Evolutionary conservation across 495 filamentous ascomycete genomes (phyloP).

Genomic region (Venustampulla echinocandica): DNA sequence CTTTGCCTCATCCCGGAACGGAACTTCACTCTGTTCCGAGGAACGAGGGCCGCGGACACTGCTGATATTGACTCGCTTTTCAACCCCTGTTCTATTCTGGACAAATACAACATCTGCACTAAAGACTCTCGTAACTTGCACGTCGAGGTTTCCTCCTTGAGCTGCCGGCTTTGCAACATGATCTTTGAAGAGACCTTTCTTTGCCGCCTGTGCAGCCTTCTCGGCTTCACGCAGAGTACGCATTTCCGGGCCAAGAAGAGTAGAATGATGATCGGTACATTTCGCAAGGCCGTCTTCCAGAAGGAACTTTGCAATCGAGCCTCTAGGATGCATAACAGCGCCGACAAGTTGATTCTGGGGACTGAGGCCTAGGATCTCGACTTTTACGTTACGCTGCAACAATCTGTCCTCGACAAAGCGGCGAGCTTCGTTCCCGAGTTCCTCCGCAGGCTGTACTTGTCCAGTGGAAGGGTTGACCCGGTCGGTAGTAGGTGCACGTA

Average conservation of each 20-base stretch:
- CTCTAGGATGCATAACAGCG: conserved; percentile 73
- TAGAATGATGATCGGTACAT: conserved; percentile 90
- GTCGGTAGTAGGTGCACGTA: conserved; percentile 77
- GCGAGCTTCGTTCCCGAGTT: conserved; percentile 77
- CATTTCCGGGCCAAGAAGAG: conserved; percentile 82
- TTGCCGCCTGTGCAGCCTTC: conserved; percentile 66
- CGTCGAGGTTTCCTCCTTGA: conserved; percentile 56
- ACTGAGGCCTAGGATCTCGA: conserved; percentile 74
- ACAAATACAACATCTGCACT: conserved; percentile 85
- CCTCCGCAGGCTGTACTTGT: conserved; percentile 73
- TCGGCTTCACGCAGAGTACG: conserved; percentile 76
- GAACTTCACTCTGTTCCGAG: conserved; percentile 51
- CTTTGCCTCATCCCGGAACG: conserved; percentile 87
- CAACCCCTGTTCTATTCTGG: conserved; percentile 68
- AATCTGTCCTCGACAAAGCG: conserved; percentile 78
- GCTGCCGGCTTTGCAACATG: conserved; percentile 53
- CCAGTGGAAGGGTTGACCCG: conserved; percentile 67
- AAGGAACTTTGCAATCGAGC: conserved; percentile 83
- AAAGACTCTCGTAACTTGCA: conserved; percentile 72
- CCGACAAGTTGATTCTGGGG: conserved; percentile 79
- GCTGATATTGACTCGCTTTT: conserved; percentile 86
- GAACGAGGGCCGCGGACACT: conserved; percentile 83
- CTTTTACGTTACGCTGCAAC: conserved; percentile 73
- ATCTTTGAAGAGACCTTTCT: conserved; percentile 67
- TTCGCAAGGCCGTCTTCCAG: conserved; percentile 81